phyloP scores from a whole-genome alignment of 768 basidiomycete genomes.

The Pleurotus salmoneostramineus region DNA sequence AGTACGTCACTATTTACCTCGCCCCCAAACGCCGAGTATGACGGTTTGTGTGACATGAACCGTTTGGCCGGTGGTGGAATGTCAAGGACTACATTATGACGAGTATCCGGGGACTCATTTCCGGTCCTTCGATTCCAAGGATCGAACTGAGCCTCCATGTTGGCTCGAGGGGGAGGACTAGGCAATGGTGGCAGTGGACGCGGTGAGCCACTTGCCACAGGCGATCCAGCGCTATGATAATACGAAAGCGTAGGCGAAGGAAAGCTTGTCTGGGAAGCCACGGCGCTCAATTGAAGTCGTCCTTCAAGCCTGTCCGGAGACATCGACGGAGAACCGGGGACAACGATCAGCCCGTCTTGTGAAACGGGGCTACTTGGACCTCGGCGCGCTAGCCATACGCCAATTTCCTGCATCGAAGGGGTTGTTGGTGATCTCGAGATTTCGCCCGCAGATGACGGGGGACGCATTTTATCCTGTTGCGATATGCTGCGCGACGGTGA shows the following conservation, averaged over 20 bases:
- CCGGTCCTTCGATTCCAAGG: background rate
- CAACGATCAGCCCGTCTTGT: background rate
- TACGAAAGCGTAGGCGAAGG: constrained; percentile 6
- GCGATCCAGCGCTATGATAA: background rate
- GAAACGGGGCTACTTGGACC: background rate
- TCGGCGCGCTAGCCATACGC: background rate
- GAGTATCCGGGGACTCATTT: background rate
- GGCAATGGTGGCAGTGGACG: constrained; percentile 4
- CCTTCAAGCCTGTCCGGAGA: background rate
- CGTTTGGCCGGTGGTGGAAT: background rate
- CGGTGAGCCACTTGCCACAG: background rate
- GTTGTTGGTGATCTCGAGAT: background rate
- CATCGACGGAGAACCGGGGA: background rate
- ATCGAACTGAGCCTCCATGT: background rate
- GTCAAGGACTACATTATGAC: background rate
- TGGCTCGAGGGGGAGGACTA: background rate
- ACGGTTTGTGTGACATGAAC: background rate
- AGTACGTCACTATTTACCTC: background rate
- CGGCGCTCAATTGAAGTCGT: constrained; percentile 3
- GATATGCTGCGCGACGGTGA: background rate
- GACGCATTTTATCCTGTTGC: background rate
- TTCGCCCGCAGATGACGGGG: background rate
- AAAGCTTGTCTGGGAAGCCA: constrained; percentile 6
- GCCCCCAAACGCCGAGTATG: background rate
- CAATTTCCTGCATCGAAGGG: background rate